A percentile compares a stretch with the other conserved stretches of the same genome.
Evolutionary conservation across 441 rosid genomes (phyloP).

Genomic region (Metrosideros polymorpha): DNA sequence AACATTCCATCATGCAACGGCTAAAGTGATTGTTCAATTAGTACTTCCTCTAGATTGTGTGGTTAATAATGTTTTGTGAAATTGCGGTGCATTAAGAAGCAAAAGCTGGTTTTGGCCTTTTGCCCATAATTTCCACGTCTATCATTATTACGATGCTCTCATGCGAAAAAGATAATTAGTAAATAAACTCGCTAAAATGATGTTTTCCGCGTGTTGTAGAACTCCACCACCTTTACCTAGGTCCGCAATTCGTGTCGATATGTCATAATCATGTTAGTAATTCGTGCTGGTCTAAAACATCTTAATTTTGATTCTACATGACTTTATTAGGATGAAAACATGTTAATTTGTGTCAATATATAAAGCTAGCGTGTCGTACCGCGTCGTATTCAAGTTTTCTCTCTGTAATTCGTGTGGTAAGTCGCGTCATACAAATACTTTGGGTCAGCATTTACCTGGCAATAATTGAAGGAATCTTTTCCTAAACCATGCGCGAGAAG

Average conservation of each 20-base stretch:
- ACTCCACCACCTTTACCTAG: background rate
- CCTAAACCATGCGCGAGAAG: background rate
- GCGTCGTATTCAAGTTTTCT: background rate
- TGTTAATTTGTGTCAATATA: background rate
- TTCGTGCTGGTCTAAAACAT: background rate
- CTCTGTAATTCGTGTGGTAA: background rate
- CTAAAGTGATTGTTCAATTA: background rate
- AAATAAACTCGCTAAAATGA: background rate
- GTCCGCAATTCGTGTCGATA: background rate
- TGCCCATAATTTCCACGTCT: background rate
- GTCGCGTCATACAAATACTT: background rate
- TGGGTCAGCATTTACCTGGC: background rate
- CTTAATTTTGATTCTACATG: background rate
- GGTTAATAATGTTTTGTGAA: background rate
- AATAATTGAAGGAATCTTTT: background rate
- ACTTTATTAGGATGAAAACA: background rate
- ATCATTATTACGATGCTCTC: background rate
- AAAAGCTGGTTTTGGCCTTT: background rate
- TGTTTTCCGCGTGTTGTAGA: background rate
- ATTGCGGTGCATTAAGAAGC: background rate
- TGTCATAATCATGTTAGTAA: background rate
- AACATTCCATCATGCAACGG: background rate
- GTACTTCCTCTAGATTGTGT: background rate
- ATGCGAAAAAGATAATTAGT: background rate
- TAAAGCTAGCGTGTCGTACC: background rate